Evolutionary conservation across 208 protist species (phyloP).

Genomic region (Trypanosoma vivax): DNA sequence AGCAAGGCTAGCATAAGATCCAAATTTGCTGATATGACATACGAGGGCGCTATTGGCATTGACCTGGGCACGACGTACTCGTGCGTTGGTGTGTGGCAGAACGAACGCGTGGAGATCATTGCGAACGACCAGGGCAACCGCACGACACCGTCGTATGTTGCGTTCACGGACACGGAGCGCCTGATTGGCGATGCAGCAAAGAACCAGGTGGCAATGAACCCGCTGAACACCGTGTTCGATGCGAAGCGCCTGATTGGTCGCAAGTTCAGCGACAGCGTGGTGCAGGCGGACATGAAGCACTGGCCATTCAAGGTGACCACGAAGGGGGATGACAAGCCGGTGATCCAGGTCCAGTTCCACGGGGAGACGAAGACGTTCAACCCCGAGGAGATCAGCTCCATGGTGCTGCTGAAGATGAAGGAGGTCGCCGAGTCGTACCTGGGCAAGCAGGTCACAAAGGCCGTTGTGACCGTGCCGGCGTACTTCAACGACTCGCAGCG

Average conservation of each 20-base stretch:
- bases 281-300: background rate
- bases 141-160: too few species aligned
- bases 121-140: too few species aligned
- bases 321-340: background rate
- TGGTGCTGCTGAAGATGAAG: too few species aligned
- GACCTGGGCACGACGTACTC: slow-evolving; percentile 95
- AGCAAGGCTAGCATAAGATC: background rate
- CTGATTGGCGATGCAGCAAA: too few species aligned
- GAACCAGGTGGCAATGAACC: too few species aligned
- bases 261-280: background rate
- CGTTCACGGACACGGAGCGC: too few species aligned
- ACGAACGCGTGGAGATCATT: slow-evolving; percentile 96
- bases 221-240: too few species aligned
- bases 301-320: background rate
- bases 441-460: slow-evolving; percentile 88
- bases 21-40: slow-evolving; percentile 28
- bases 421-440: slow-evolving; percentile 64
- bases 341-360: too few species aligned
- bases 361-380: too few species aligned
- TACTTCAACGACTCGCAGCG: too few species aligned
- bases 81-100: slow-evolving; percentile 94
- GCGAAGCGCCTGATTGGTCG: too few species aligned
- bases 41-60: slow-evolving; percentile 72
- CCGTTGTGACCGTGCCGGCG: slow-evolving; percentile 98
- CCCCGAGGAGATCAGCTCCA: too few species aligned